phyloP scores from a whole-genome alignment of 2,329 filamentous ascomycete genomes.

The Colletotrichum lupini region DNA sequence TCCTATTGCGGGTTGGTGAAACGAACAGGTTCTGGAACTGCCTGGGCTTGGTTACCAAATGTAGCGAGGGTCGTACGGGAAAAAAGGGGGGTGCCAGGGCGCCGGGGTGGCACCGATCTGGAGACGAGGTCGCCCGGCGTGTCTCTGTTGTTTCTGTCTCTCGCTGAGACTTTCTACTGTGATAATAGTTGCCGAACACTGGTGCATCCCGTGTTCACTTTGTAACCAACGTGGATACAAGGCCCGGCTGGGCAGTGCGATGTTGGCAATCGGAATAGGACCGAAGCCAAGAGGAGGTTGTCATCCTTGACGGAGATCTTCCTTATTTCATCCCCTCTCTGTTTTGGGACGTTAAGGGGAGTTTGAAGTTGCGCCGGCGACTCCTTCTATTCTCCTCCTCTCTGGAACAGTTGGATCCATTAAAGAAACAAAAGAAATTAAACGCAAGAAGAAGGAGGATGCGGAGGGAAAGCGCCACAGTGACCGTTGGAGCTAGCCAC shows the following conservation, averaged over 20 bases:
- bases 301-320: conserved; percentile 4
- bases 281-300: neutral
- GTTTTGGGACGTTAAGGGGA: neutral
- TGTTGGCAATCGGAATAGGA: neutral
- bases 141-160: neutral
- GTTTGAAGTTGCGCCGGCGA: neutral
- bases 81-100: neutral
- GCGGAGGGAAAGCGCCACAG: neutral
- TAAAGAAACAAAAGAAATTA: neutral
- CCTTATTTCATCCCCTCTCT: neutral
- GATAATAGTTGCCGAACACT: too few species aligned
- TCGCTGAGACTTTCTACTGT: neutral
- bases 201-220: neutral
- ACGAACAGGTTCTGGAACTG: neutral
- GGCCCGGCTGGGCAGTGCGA: too few species aligned
- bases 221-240: neutral
- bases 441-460: neutral
- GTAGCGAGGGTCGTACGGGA: neutral
- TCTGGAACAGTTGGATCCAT: neutral
- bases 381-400: neutral
- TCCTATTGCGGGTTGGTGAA: neutral
- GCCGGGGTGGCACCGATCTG: neutral
- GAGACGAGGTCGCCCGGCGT: neutral
- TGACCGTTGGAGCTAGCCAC: neutral
- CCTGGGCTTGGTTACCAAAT: neutral